Base-by-base conservation (phyloP, 1,139 yeast species). In the Starmera stellimalicola region DNA sequence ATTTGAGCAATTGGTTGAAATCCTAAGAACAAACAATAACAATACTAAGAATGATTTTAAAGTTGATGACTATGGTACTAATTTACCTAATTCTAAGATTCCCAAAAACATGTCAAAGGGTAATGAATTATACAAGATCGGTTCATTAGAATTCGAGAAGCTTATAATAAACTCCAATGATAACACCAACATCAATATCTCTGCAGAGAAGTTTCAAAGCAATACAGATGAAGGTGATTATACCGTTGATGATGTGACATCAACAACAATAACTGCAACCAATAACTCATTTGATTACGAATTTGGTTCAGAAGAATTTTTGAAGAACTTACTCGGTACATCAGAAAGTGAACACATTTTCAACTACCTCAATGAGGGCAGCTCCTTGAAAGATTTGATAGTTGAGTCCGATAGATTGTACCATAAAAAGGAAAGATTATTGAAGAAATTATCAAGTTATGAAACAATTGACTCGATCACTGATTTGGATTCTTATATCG, bases 131-230 rank as follows among this genome's bases (percentile, higher is more conserved):
- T 70, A 68, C 50, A 67, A 68, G 38, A 70, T 71, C 28, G 77
- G 77, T 4, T 68, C 76, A 4, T 51, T 70, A 29, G 76, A 69
- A 43, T 71, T 71, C 52, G 77, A 71, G 45, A 70, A 68, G 43
- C 54, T 68, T 11, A 72, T 66, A 30, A 56, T 69, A 34, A 14
- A 22, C 12, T 22, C 25, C 2, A 22, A 5, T n/a, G n/a, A n/a
- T n/a, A n/a, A n/a, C n/a, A n/a, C n/a, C n/a, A n/a, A n/a, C n/a
- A n/a, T n/a, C n/a, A n/a, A n/a, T n/a, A n/a, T n/a, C n/a, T n/a
- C n/a, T n/a, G n/a, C n/a, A n/a, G n/a, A n/a, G n/a, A n/a, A n/a
- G n/a, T n/a, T n/a, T n/a, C n/a, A n/a, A n/a, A n/a, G n/a, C n/a
- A 6, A 11, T 26, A 16, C 6, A 16, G 11, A 10, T 65, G 44